These are phyloP conservation scores for Podospora sp. DNA, from an alignment of 495 filamentous ascomycete species.

Conservation along the genomic window DNA sequence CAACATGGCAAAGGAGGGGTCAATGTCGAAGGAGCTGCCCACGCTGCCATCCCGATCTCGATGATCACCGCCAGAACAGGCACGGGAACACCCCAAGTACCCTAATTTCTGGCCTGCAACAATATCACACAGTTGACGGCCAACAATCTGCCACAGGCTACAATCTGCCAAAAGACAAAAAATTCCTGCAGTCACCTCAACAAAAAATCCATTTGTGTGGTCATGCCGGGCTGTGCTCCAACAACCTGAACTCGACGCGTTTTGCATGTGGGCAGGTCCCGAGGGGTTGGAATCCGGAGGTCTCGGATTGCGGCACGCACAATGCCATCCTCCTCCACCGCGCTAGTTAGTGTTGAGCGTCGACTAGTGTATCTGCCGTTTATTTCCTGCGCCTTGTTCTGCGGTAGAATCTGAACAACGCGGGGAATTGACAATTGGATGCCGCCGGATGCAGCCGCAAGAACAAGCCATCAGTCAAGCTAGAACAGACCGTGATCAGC, in stretches of 20 bases:
- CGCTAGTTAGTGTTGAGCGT: background rate
- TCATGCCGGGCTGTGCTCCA: background rate
- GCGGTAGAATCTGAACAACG: background rate
- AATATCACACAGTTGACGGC: background rate
- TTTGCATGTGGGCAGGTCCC: background rate
- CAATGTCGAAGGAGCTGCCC: background rate
- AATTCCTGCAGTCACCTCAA: background rate
- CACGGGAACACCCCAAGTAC: background rate
- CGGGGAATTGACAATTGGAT: background rate
- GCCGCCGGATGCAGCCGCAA: background rate
- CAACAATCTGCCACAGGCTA: background rate
- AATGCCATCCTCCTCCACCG: background rate
- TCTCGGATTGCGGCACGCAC: slow-evolving; percentile 18
- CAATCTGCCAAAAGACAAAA: background rate
- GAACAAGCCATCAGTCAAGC: background rate
- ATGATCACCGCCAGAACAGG: background rate
- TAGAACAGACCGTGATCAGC: too few relatives aligned
- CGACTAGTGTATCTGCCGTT: background rate
- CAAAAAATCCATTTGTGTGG: background rate
- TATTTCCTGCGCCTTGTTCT: slow-evolving; percentile 1
- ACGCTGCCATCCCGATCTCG: background rate
- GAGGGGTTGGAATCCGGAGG: slow-evolving; percentile 16
- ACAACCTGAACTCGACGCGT: background rate
- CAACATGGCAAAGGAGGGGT: background rate
- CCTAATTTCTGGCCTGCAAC: background rate